These are phyloP conservation scores for Tolypocladium pustulatum DNA, from an alignment of 2,329 filamentous ascomycete species.

Conservation along the genomic window DNA sequence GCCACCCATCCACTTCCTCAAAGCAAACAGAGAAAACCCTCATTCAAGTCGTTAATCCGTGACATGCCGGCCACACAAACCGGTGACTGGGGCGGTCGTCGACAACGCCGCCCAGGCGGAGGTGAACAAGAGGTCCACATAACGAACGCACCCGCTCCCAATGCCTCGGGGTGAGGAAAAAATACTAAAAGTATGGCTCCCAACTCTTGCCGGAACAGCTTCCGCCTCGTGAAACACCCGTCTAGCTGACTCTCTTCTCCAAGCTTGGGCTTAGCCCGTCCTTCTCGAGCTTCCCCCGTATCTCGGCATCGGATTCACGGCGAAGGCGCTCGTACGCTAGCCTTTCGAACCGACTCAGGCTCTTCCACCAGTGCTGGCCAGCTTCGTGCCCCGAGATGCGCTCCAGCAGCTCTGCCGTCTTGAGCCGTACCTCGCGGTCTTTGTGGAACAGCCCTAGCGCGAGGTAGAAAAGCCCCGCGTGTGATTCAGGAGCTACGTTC, in stretches of 20 bases:
- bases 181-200: neutral
- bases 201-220: neutral
- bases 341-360: conserved; percentile 79
- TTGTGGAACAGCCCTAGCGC: conserved; percentile 89
- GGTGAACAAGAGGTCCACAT: neutral
- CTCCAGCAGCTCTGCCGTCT: conserved; percentile 70
- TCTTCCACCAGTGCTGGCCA: conserved; percentile 85
- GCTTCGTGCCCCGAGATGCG: conserved; percentile 79
- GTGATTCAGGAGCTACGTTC: conserved; percentile 71
- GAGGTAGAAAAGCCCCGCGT: conserved; percentile 83
- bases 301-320: conserved; percentile 49
- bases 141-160: neutral
- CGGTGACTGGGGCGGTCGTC: neutral
- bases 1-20: neutral
- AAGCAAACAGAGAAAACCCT: neutral
- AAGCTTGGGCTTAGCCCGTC: conserved; percentile 28
- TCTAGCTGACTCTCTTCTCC: conserved; percentile 40
- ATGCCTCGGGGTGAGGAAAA: neutral
- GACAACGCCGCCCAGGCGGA: neutral
- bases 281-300: conserved; percentile 33
- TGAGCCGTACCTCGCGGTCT: conserved; percentile 64
- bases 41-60: neutral
- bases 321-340: conserved; percentile 73
- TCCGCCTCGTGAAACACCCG: neutral
- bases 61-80: neutral